Base-by-base conservation (phyloP, 78 protist genomes). In the Monocercomonoides exilis region DNA sequence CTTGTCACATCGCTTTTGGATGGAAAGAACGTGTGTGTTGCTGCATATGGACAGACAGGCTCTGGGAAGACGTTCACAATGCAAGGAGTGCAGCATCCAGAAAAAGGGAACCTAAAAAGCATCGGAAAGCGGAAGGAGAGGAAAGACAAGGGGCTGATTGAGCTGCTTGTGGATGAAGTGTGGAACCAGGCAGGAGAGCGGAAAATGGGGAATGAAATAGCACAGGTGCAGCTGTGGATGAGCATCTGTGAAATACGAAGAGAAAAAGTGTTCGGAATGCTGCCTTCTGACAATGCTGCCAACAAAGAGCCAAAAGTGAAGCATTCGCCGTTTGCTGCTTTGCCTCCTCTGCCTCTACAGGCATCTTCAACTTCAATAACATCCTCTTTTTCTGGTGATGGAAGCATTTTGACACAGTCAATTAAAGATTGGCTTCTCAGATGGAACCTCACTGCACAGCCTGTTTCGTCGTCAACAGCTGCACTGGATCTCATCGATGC, bases 21-120 rank as follows among this genome's bases (percentile, higher is more conserved):
- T 21, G 82, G 82, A 33, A 38, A 6, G 45, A 6, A 79, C 36
- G 82, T 79, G 4, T 79, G 82, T 21, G 21, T 79, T 29, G 6
- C 36, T 29, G 82, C 82, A 33, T 79, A 79, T 21, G 82, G 82
- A 6, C 82, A 79, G 82, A 79, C 82, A 21, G 82, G 82, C 4
- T 5, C 82, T 4, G 82, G 82, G 45, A 79, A 79, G 82, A 79
- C 82, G 6, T 79, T 79, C 82, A 79, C 82, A 33, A 79, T 79
- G 82, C 11, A 54, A 29, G 70, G 70, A 54, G 21, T 21, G 21
- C 70, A 11, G 21, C n/a, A n/a, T n/a, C n/a, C n/a, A n/a, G n/a
- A n/a, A n/a, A n/a, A n/a, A n/a, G n/a, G n/a, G n/a, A n/a, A n/a
- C n/a, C n/a, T n/a, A n/a, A n/a, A n/a, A n/a, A n/a, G n/a, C n/a